These are phyloP conservation scores for Camelina sativa DNA, from an alignment of 345 rosid species.

Conservation along the genomic window DNA sequence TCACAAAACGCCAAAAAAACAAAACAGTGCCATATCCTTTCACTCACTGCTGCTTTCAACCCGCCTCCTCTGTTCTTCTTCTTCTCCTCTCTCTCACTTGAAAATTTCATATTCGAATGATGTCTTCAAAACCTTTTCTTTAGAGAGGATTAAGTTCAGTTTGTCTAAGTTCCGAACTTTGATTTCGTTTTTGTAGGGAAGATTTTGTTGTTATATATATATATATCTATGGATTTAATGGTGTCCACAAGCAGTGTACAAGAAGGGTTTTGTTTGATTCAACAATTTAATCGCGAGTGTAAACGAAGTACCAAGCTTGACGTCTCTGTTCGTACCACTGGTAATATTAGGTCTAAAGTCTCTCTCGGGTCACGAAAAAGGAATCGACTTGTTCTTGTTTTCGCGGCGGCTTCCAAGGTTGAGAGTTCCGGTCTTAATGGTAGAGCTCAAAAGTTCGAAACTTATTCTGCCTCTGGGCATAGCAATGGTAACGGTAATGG, in stretches of 20 bases:
- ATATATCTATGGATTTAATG: conserved; percentile 55
- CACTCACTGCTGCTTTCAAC: conserved; percentile 14
- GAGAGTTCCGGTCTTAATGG: conserved; percentile 55
- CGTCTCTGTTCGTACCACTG: conserved; percentile 36
- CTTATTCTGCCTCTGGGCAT: conserved; percentile 44
- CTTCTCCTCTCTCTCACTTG: conserved; percentile 1
- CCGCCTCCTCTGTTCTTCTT: conserved; percentile 38
- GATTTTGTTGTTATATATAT: conserved; percentile 11
- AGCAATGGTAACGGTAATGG: conserved; percentile 47
- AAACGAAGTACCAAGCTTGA: conserved; percentile 40
- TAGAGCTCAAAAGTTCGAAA: conserved; percentile 47
- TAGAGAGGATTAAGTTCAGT: conserved; percentile 10
- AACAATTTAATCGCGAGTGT: conserved; percentile 47
- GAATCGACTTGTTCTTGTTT: conserved; percentile 45
- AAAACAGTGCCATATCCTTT: conserved; percentile 38
- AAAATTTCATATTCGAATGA: background rate
- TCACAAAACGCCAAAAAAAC: conserved; percentile 23
- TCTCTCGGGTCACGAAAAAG: conserved; percentile 45
- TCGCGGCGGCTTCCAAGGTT: conserved; percentile 54
- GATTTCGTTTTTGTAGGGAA: conserved; percentile 3
- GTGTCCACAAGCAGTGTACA: conserved; percentile 56
- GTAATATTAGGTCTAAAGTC: conserved; percentile 34
- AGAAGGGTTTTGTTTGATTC: conserved; percentile 65
- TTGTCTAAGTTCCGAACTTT: conserved; percentile 11
- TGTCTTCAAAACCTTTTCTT: background rate